Conservation (phyloP, 2,329 filamentous ascomycete species). For the Diaporthe longicolla region DNA sequence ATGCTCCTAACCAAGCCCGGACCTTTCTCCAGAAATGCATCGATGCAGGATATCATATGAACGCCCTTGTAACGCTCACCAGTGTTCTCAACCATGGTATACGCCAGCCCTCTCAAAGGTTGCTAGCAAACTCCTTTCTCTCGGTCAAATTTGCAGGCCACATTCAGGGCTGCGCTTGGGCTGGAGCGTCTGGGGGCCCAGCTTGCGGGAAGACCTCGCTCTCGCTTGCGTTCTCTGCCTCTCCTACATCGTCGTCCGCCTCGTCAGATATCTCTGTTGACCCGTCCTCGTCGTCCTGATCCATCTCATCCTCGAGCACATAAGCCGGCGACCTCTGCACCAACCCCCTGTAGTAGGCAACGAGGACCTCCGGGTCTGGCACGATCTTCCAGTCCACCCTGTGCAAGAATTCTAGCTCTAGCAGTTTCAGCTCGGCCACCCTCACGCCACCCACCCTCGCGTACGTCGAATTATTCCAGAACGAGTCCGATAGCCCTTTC, state of each 20-base stretch:
- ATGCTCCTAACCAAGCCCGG: constrained; percentile 26
- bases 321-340: constrained; percentile 77
- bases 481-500: constrained; percentile 95
- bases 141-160: constrained; percentile 5
- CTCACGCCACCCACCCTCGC: constrained; percentile 94
- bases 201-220: constrained; percentile 21
- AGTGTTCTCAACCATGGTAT: not conserved
- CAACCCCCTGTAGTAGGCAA: constrained; percentile 92
- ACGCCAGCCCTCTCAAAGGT: constrained; percentile 18
- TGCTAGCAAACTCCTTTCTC: not conserved
- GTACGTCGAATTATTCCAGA: constrained; percentile 99
- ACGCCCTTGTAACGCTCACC: constrained; percentile 1
- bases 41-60: constrained; percentile 11
- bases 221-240: constrained; percentile 45
- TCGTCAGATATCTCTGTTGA: constrained; percentile 52
- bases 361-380: constrained; percentile 91
- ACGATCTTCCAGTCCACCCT: constrained; percentile 97
- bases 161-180: constrained; percentile 13
- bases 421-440: constrained; percentile 86
- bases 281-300: constrained; percentile 52
- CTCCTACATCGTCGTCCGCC: constrained; percentile 52
- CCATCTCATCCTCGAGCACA: constrained; percentile 55
- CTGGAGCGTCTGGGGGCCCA: constrained; percentile 25
- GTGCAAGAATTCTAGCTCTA: constrained; percentile 94
- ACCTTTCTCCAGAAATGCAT: constrained; percentile 25